A percentile compares a stretch with the other conserved stretches of the same genome.
Evolutionary conservation across 768 basidiomycete species (phyloP).

Genomic region (Lentinula lateritia): DNA sequence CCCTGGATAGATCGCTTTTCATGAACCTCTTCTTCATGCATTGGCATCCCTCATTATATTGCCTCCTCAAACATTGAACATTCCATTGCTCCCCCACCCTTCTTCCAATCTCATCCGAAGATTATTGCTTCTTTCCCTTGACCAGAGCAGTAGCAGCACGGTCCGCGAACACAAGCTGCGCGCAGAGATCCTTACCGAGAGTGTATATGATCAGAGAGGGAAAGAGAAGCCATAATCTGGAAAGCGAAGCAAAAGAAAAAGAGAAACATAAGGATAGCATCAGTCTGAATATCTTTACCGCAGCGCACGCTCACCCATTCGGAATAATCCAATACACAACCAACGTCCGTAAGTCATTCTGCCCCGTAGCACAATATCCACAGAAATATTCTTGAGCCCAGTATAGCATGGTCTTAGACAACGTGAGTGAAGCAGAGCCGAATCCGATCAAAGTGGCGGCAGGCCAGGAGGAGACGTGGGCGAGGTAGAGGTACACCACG

Average conservation of each 20-base stretch:
- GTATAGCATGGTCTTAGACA: constrained; percentile 76
- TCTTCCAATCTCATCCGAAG: too few species aligned
- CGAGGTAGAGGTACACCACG: constrained; percentile 69
- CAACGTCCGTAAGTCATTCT: constrained; percentile 45
- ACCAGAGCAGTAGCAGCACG: not conserved
- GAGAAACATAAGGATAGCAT: too few species aligned
- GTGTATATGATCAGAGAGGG: not conserved
- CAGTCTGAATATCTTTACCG: too few species aligned
- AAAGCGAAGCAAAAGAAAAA: not conserved
- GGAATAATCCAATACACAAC: constrained; percentile 63
- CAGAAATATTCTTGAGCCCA: constrained; percentile 69
- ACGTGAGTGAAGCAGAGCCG: constrained; percentile 61
- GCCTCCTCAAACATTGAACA: too few species aligned
- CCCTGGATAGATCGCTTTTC: too few species aligned
- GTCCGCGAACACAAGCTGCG: not conserved
- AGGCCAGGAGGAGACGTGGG: constrained; percentile 56
- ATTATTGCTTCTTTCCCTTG: not conserved
- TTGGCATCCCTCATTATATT: too few species aligned
- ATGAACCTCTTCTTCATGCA: too few species aligned
- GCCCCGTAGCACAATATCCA: constrained; percentile 56
- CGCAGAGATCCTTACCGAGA: constrained; percentile 3
- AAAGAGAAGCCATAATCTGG: constrained; percentile 2
- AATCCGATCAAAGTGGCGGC: constrained; percentile 71
- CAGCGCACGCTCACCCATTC: constrained; percentile 25
- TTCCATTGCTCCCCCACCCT: too few species aligned